Conservation (phyloP, 352 stramenopile species). For the Thraustotheca clavata region DNA sequence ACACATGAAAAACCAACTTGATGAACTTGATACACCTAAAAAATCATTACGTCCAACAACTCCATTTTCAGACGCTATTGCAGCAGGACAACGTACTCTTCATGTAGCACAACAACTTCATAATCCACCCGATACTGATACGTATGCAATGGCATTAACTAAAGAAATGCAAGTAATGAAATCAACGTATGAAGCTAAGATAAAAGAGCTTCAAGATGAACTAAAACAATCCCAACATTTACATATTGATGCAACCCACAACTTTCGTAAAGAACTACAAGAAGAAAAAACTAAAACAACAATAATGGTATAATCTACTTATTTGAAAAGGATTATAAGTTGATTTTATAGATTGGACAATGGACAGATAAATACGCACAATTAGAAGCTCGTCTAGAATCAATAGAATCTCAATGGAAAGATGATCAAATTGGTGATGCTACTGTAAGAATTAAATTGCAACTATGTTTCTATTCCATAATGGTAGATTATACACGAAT, state of each 20-base stretch:
- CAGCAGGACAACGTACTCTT: conserved; percentile 44
- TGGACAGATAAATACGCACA: neutral
- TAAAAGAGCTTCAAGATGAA: conserved; percentile 56
- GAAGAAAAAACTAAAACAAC: neutral
- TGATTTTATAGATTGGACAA: neutral
- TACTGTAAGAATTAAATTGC: too few species aligned
- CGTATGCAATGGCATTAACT: conserved; percentile 53
- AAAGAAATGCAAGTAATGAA: conserved; percentile 67
- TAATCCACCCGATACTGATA: conserved; percentile 33
- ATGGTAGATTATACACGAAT: too few species aligned
- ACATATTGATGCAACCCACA: conserved; percentile 18
- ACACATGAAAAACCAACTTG: conserved; percentile 44
- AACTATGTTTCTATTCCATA: too few species aligned
- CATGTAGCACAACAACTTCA: conserved; percentile 44
- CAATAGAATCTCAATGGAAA: too few species aligned
- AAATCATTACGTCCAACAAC: conserved; percentile 23
- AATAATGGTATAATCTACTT: too few species aligned
- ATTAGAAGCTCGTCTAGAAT: neutral
- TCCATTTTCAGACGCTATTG: conserved; percentile 63
- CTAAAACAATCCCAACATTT: conserved; percentile 36
- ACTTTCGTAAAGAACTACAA: neutral
- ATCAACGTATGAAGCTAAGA: conserved; percentile 47
- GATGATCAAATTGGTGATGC: too few species aligned
- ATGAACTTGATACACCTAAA: conserved; percentile 31
- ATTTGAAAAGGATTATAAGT: too few species aligned